phyloP scores from a whole-genome alignment of 2,329 filamentous ascomycete species.

The Cladophialophora carrionii region DNA sequence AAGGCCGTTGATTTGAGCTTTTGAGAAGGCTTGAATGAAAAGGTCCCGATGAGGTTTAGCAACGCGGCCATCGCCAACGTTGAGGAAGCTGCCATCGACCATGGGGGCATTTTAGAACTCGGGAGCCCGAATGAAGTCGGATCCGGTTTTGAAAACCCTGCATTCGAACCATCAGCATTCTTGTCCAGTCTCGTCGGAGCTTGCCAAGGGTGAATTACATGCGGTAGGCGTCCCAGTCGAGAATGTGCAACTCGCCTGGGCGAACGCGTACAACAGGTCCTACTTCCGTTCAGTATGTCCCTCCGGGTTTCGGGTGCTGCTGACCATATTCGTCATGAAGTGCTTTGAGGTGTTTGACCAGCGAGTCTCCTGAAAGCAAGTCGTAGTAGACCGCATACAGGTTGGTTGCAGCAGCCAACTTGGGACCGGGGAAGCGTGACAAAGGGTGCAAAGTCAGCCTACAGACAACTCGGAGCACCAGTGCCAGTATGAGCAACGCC shows the following conservation, averaged over 20 bases:
- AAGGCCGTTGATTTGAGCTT: slow-evolving; percentile 38
- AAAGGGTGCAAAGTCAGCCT: slow-evolving; percentile 44
- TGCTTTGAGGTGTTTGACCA: slow-evolving; percentile 43
- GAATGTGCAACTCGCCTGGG: slow-evolving; percentile 29
- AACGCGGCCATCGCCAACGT: slow-evolving; percentile 14
- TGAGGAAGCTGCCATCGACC: slow-evolving; percentile 20
- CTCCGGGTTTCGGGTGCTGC: neutral
- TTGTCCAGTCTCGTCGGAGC: neutral
- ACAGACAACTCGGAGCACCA: slow-evolving; percentile 29
- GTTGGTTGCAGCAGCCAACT: slow-evolving; percentile 40
- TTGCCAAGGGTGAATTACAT: neutral
- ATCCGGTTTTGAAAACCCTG: slow-evolving; percentile 20
- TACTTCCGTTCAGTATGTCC: neutral
- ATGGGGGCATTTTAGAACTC: slow-evolving; percentile 26
- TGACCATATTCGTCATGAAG: slow-evolving; percentile 45
- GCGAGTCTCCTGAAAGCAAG: slow-evolving; percentile 40
- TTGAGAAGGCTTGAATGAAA: slow-evolving; percentile 43
- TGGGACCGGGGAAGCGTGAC: slow-evolving; percentile 44
- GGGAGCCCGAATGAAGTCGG: slow-evolving; percentile 26
- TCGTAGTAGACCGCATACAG: slow-evolving; percentile 42
- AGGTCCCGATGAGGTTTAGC: slow-evolving; percentile 25
- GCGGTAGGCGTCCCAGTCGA: slow-evolving; percentile 22
- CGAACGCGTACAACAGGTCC: slow-evolving; percentile 37
- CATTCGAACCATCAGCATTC: neutral
- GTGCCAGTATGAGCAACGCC: neutral